Conservation (phyloP, 179 eudicot genomes). For the Vitellaria paradoxa region DNA sequence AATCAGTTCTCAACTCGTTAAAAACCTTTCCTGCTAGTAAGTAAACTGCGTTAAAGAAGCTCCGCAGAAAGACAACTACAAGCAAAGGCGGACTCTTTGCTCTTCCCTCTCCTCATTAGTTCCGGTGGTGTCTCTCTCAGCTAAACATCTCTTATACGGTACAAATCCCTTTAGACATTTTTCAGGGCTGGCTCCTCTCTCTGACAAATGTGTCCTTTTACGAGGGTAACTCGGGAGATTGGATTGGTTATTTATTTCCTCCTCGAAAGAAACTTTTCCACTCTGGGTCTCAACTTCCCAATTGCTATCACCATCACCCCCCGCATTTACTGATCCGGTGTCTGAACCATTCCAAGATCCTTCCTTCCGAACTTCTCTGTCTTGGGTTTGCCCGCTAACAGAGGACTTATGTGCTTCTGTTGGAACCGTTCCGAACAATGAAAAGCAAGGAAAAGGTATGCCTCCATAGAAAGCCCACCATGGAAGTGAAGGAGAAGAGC, state of each 20-base stretch:
- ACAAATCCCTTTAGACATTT: constrained; percentile 55
- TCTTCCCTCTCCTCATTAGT: constrained; percentile 44
- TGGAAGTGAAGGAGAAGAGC: constrained; percentile 33
- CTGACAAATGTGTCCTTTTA: constrained; percentile 12
- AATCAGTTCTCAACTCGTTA: neutral
- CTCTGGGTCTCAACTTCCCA: constrained; percentile 37
- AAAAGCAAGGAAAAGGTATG: constrained; percentile 25
- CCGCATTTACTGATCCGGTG: constrained; percentile 29
- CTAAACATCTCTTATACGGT: constrained; percentile 78
- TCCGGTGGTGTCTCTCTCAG: constrained; percentile 28
- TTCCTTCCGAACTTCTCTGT: constrained; percentile 34
- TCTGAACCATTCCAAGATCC: constrained; percentile 44
- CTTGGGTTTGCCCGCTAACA: constrained; percentile 24
- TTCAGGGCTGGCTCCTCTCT: constrained; percentile 8
- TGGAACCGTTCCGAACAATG: constrained; percentile 21
- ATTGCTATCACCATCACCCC: constrained; percentile 24
- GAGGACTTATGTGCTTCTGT: neutral
- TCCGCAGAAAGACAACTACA: constrained; percentile 24
- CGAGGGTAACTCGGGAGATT: constrained; percentile 1
- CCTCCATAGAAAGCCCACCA: constrained; percentile 43
- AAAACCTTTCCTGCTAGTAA: neutral
- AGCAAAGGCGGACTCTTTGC: constrained; percentile 57
- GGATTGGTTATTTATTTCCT: constrained; percentile 16
- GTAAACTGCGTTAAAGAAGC: neutral
- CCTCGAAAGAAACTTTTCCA: constrained; percentile 10